Conservation (phyloP, 192 early-diverging fungal genomes). For the Phlyctochytrium planicorne region DNA sequence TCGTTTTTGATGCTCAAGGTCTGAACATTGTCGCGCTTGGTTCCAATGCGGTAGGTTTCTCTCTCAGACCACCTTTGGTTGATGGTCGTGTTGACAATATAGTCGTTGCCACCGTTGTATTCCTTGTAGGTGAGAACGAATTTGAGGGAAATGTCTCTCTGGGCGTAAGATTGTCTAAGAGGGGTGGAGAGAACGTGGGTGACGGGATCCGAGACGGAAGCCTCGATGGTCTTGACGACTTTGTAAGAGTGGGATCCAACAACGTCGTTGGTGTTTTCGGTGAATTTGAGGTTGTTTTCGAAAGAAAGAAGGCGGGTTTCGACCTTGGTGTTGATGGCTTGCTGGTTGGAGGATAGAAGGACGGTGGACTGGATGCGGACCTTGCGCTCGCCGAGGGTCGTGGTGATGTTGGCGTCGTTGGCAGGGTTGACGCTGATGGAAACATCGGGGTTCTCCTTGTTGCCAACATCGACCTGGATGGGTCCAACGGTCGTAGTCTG, state of each 20-base stretch:
- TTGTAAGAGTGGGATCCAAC: neutral
- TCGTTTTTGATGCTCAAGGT: neutral
- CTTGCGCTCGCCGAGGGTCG: constrained; percentile 1
- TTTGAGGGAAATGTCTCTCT: neutral
- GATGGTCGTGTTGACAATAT: constrained; percentile 1
- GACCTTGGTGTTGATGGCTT: neutral
- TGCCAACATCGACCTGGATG: neutral
- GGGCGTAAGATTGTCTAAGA: neutral
- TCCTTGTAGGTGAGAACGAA: neutral
- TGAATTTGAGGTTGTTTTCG: neutral
- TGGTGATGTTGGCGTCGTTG: constrained; percentile 10
- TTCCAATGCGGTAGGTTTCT: neutral
- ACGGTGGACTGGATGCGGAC: neutral
- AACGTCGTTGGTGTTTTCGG: neutral
- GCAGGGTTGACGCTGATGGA: neutral
- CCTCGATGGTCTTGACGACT: neutral
- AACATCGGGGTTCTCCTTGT: neutral
- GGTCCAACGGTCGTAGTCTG: neutral
- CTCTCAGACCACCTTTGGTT: neutral
- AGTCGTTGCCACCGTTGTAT: neutral
- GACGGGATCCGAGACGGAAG: neutral
- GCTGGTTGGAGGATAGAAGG: neutral
- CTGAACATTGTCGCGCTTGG: neutral
- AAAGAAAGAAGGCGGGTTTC: constrained; percentile 7
- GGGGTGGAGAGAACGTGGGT: neutral